Evolutionary conservation across 2,329 filamentous ascomycete species (phyloP).

Genomic region (Apiospora marii): DNA sequence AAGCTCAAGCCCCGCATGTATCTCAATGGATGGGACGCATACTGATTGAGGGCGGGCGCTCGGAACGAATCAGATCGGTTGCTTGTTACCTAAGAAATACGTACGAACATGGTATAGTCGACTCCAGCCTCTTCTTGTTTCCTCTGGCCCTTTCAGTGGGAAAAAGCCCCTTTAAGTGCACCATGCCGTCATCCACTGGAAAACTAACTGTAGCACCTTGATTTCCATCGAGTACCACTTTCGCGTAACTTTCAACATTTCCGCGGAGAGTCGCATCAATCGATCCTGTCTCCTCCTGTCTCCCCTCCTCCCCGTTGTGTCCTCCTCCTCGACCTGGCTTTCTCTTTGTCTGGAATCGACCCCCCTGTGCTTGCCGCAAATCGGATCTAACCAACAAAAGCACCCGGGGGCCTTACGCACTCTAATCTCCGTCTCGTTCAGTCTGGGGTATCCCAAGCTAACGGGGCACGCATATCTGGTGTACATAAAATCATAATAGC

Average conservation of each 20-base stretch:
- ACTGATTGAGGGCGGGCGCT: background rate
- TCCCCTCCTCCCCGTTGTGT: background rate
- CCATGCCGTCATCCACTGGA: conserved; percentile 7
- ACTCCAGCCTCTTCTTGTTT: conserved; percentile 1
- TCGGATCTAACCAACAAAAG: background rate
- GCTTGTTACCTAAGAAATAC: conserved; percentile 10
- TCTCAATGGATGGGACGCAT: background rate
- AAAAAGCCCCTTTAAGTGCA: background rate
- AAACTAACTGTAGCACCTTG: background rate
- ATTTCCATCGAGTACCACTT: background rate
- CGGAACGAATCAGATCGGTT: background rate
- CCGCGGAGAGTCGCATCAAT: conserved; percentile 1
- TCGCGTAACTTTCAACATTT: conserved; percentile 5
- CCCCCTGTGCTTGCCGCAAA: background rate
- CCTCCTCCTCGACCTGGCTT: background rate
- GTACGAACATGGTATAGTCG: conserved; percentile 11
- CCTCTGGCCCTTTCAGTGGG: conserved; percentile 1
- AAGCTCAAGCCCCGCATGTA: conserved; percentile 9
- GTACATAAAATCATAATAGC: background rate
- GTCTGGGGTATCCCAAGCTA: conserved; percentile 14
- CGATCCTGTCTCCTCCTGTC: background rate
- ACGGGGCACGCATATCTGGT: background rate
- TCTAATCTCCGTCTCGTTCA: background rate
- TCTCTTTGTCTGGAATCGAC: background rate
- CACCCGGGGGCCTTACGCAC: background rate